Base-by-base conservation (phyloP, 2,329 filamentous ascomycete species). In the Calonectria naviculata region DNA sequence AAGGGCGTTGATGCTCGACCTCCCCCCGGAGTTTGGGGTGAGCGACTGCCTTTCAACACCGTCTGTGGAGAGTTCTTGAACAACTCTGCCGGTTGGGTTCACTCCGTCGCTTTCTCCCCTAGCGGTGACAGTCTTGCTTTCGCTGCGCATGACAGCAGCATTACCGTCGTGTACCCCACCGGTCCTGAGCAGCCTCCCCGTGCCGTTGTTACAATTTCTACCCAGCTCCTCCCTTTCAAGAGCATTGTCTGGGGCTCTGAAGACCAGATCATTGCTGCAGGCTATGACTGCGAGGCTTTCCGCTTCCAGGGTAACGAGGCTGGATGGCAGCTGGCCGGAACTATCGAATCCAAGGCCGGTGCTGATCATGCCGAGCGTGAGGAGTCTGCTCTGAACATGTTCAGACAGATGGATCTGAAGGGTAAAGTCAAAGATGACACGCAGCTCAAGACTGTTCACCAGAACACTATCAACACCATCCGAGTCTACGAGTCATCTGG, bases 331-430 rank as follows among this genome's bases (percentile, higher is more conserved):
- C 86, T 98, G 42, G 90, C 89, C 41, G 95, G 95, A 36, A 93
- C 94, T 5, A 86, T 98, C 72, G 95, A 98, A 85, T 87, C 87
- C 60, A 95, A 95, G 84, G 88, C 90, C 61, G 86, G 89, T 6
- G 87, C 89, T 31, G 92, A 90, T 47, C 82, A 87, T 67, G 91
- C 90, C 67, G 86, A 87, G 70, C 89, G 93, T 36, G 97, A 98
- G 84, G 97, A 98, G 83, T 97, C 94, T 75, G 97, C 97, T 28
- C 87, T 98, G 82, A 98, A 98, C 84, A 98, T 98, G 95, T 99
- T 99, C 87, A 91, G 92, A 79, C 95, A 98, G 87, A 98, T 99
- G 97, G 97, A 99, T 84, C 89, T 99, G 75, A 98, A 97, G 89
- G 97, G 97, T 73, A 97, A 97, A 85, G 87, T 89, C 67, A 94